Evolutionary conservation across 2,329 filamentous ascomycete genomes (phyloP).

Genomic region (Fusarium luffae): DNA sequence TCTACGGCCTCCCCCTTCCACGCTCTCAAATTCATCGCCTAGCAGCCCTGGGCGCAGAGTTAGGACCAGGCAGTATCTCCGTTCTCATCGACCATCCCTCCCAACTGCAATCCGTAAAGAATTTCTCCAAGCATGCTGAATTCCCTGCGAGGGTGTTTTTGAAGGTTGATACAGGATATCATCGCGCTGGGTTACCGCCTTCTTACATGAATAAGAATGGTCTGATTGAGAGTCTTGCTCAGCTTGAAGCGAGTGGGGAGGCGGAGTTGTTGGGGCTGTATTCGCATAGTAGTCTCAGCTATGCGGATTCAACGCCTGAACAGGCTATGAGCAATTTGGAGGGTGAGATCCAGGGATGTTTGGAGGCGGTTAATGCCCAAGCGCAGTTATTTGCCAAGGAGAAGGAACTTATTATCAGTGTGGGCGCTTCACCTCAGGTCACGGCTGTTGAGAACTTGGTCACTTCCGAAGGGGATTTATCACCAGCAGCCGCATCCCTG

Average conservation of each 20-base stretch:
- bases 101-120: constrained; percentile 52
- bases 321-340: constrained; percentile 48
- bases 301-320: constrained; percentile 41
- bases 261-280: constrained; percentile 45
- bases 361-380: constrained; percentile 38
- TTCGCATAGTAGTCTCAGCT: constrained; percentile 51
- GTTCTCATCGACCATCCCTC: constrained; percentile 68
- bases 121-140: constrained; percentile 48
- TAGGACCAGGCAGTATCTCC: constrained; percentile 60
- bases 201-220: constrained; percentile 51
- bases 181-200: constrained; percentile 67
- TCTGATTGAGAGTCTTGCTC: constrained; percentile 52
- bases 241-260: constrained; percentile 29
- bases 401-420: constrained; percentile 44
- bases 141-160: constrained; percentile 60
- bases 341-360: constrained; percentile 48
- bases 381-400: constrained; percentile 17
- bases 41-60: constrained; percentile 54
- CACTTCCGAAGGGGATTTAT: background rate
- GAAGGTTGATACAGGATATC: constrained; percentile 73
- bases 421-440: constrained; percentile 50
- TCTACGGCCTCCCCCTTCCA: constrained; percentile 71
- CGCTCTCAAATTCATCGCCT: constrained; percentile 64
- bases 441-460: constrained; percentile 45
- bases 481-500: constrained; percentile 6